Base-by-base conservation (phyloP, 371 early-diverging fungal genomes). In the Rhizomucor pusillus region DNA sequence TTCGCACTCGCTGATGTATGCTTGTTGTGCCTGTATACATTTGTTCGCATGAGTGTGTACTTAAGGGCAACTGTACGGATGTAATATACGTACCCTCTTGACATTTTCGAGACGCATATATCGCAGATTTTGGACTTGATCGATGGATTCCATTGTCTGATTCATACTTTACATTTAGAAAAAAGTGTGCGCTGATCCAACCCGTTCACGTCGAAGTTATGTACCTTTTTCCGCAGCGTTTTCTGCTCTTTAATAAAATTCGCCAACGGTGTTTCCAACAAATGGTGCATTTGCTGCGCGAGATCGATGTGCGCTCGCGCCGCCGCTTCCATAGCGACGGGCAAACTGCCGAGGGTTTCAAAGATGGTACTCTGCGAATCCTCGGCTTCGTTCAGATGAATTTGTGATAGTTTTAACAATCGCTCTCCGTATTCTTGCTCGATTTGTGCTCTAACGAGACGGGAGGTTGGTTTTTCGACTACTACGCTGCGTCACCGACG, bases 221-320 rank as follows among this genome's bases (percentile, higher is more conserved):
- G 46, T 54, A 60, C 65, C 35, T 47, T 50, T 65, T 65, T 60
- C 10, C 60, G 48, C 12, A 55, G 39, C 25, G 57, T 47, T 39
- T 63, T 63, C 47, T 65, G 65, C 23, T 60, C 60, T 40, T 52
- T 54, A 14, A 65, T 53, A 40, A 65, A 65, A 9, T 46, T 48
- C 11, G 57, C 56, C 45, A 65, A 45, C 22, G 65, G 65, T 24
- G 43, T 47, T 45, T 65, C 57, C 45, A 65, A 52, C 11, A 60
- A 43, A 33, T 65, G 65, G 24, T 56, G 56, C 13, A 65, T 65
- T 44, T 65, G 65, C 33, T 65, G 65, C n/a, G 65, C 60, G 16
- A 65, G 60, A 51, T 65, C 65, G 35, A 60, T 48, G 34, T 65
- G 65, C 18, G 65, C 65, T 34, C 65, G 57, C 9, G 65, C 65